Percentiles rank a stretch among this genome's conserved stretches.
These are phyloP conservation scores for Mallotus repandus DNA, from an alignment of 441 rosid genomes.

Conservation along the genomic window DNA sequence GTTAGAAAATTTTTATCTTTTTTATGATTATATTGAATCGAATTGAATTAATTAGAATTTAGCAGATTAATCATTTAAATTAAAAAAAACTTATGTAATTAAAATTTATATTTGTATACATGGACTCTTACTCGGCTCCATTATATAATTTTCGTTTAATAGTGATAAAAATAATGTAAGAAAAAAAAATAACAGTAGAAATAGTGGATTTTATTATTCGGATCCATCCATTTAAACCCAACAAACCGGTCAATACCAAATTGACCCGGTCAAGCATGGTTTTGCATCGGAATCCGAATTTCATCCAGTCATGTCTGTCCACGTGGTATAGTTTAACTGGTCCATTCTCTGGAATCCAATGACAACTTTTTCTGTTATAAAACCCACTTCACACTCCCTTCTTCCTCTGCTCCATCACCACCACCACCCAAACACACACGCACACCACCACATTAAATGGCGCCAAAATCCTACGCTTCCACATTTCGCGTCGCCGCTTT, in stretches of 20 bases:
- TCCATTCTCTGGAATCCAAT: constrained; percentile 62
- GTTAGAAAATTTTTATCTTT: too few relatives aligned
- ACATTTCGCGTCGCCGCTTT: constrained; percentile 31
- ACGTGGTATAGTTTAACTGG: constrained; percentile 45
- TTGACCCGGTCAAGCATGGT: constrained; percentile 28
- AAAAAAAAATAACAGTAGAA: too few relatives aligned
- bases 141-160: too few relatives aligned
- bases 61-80: too few relatives aligned
- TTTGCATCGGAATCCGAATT: constrained; percentile 27
- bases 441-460: constrained; percentile 39
- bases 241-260: not conserved
- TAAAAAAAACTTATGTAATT: too few relatives aligned
- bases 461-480: constrained; percentile 51
- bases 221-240: not conserved
- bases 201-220: too few relatives aligned
- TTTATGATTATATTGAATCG: too few relatives aligned
- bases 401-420: constrained; percentile 21
- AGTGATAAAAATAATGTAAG: too few relatives aligned
- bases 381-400: constrained; percentile 22
- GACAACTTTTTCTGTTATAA: constrained; percentile 51
- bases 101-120: too few relatives aligned
- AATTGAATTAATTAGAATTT: too few relatives aligned
- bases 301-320: constrained; percentile 29
- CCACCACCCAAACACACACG: too few relatives aligned
- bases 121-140: too few relatives aligned